Evolutionary conservation across 495 filamentous ascomycete genomes (phyloP).

Genomic region (Annulohypoxylon stygium): DNA sequence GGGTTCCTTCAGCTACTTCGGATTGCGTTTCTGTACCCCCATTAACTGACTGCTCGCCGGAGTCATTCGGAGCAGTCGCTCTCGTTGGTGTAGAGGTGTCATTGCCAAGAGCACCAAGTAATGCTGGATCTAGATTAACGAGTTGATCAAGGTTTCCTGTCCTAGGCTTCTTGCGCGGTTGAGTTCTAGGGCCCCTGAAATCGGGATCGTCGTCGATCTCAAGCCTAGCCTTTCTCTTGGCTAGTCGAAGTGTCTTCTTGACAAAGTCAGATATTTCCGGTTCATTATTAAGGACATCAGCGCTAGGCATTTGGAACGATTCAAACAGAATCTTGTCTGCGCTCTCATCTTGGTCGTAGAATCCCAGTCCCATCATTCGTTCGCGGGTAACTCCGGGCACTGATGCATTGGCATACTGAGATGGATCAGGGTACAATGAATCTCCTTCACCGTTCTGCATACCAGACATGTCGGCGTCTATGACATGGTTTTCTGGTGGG

Average conservation of each 20-base stretch:
- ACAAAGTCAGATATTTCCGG: slow-evolving; percentile 61
- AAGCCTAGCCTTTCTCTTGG: slow-evolving; percentile 60
- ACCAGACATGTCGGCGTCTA: slow-evolving; percentile 50
- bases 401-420: slow-evolving; percentile 64
- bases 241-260: slow-evolving; percentile 61
- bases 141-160: slow-evolving; percentile 52
- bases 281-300: slow-evolving; percentile 57
- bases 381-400: slow-evolving; percentile 51
- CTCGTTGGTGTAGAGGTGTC: slow-evolving; percentile 36
- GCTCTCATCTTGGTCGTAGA: slow-evolving; percentile 67
- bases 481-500: slow-evolving; percentile 28
- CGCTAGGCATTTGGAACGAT: slow-evolving; percentile 60
- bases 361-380: slow-evolving; percentile 67
- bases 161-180: slow-evolving; percentile 56
- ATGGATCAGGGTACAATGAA: slow-evolving; percentile 49
- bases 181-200: slow-evolving; percentile 54
- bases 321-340: slow-evolving; percentile 65
- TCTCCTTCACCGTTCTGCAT: slow-evolving; percentile 47
- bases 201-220: slow-evolving; percentile 64
- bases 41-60: slow-evolving; percentile 18
- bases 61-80: not conserved
- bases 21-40: slow-evolving; percentile 20
- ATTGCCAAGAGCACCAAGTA: slow-evolving; percentile 45
- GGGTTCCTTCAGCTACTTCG: slow-evolving; percentile 29
- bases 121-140: slow-evolving; percentile 53